Evolutionary conservation across 2,329 filamentous ascomycete species (phyloP).

Genomic region (Colletotrichum lentis): DNA sequence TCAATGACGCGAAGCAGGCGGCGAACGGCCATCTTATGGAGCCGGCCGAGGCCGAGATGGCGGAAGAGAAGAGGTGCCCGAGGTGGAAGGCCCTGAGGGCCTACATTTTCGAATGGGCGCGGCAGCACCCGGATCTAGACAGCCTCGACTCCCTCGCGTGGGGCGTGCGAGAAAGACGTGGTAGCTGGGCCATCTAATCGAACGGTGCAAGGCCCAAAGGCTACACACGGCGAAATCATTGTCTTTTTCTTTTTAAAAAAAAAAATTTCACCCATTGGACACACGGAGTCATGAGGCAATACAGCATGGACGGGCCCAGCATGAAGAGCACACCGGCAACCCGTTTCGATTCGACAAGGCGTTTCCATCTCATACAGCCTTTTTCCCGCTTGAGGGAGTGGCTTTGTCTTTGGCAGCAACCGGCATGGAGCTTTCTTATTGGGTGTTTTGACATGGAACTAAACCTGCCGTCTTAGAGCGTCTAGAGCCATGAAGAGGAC

Average conservation of each 20-base stretch:
- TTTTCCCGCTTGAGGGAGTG: conserved; percentile 1
- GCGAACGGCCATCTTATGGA: conserved; percentile 78
- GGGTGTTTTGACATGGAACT: conserved; percentile 28
- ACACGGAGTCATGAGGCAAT: not conserved
- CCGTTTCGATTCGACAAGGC: conserved; percentile 23
- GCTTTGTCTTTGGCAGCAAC: conserved; percentile 13
- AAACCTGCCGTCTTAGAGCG: conserved; percentile 12
- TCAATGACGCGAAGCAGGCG: conserved; percentile 69
- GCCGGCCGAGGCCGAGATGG: conserved; percentile 55
- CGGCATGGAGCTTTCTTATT: conserved; percentile 5
- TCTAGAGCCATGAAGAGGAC: conserved; percentile 24
- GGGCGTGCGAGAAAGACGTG: conserved; percentile 72
- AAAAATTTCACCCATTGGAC: too few species aligned
- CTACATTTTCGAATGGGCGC: conserved; percentile 90
- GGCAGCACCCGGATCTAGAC: conserved; percentile 81
- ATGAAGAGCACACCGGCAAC: not conserved
- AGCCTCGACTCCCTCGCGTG: conserved; percentile 67
- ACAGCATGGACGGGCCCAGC: conserved; percentile 5
- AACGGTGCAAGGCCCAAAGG: not conserved
- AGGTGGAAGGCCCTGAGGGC: conserved; percentile 84
- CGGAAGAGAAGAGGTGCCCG: conserved; percentile 64
- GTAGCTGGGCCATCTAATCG: conserved; percentile 72
- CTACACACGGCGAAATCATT: not conserved
- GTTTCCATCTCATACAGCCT: conserved; percentile 22
- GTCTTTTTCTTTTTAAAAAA: too few species aligned